A percentile compares a stretch with the other conserved stretches of the same genome.
These are phyloP conservation scores for Arthrocladium fulminans DNA, from an alignment of 2,329 filamentous ascomycete species.

Conservation along the genomic window DNA sequence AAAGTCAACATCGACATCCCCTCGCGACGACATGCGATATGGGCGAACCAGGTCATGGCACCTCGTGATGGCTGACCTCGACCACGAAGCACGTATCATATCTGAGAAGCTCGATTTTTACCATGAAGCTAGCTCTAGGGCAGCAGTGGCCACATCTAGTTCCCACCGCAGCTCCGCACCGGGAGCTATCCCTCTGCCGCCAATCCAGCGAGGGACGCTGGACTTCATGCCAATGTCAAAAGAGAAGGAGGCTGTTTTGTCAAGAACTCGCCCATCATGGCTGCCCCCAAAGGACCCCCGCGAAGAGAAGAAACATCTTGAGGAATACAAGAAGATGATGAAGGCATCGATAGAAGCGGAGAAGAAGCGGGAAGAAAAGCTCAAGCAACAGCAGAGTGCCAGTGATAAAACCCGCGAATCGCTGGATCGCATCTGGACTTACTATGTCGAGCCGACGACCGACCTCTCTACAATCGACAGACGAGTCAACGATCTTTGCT, in stretches of 20 bases:
- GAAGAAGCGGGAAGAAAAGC: slow-evolving; percentile 44
- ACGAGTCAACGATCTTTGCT: slow-evolving; percentile 54
- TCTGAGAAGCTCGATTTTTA: slow-evolving; percentile 53
- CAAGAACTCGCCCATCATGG: slow-evolving; percentile 60
- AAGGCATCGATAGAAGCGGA: slow-evolving; percentile 50
- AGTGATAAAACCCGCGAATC: slow-evolving; percentile 45
- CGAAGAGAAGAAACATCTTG: slow-evolving; percentile 83
- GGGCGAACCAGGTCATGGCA: slow-evolving; percentile 52
- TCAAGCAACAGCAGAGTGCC: slow-evolving; percentile 40
- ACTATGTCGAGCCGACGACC: slow-evolving; percentile 53
- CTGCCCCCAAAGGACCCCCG: slow-evolving; percentile 65
- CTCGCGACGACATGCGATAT: slow-evolving; percentile 14
- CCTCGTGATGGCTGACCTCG: slow-evolving; percentile 48
- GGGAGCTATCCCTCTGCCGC: slow-evolving; percentile 45
- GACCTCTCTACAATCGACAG: slow-evolving; percentile 45
- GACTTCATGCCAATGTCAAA: slow-evolving; percentile 59
- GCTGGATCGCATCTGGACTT: slow-evolving; percentile 53
- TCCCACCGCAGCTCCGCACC: slow-evolving; percentile 30
- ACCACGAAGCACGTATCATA: slow-evolving; percentile 51
- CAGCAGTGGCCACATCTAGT: slow-evolving; percentile 35
- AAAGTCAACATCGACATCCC: slow-evolving; percentile 23
- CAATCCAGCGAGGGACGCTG: slow-evolving; percentile 53
- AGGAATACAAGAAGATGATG: slow-evolving; percentile 60
- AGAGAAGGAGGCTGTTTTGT: slow-evolving; percentile 57
- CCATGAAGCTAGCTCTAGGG: slow-evolving; percentile 35